Evolutionary conservation across 2,329 filamentous ascomycete genomes (phyloP).

Genomic region (Delphinella strobiligena): DNA sequence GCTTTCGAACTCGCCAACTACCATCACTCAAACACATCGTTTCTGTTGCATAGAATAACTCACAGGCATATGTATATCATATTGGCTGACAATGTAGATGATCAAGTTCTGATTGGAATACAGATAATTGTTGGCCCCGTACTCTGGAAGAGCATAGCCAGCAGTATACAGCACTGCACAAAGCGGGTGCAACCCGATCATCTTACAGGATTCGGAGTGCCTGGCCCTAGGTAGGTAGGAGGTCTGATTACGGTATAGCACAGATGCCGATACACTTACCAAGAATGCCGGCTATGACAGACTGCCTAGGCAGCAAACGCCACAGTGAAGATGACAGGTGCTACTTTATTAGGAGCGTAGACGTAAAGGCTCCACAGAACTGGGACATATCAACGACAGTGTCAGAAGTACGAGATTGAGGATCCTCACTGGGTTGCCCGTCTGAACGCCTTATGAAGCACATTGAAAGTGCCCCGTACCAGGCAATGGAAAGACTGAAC

Average conservation of each 20-base stretch:
- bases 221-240: background rate
- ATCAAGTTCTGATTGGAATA: constrained; percentile 20
- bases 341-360: constrained; percentile 9
- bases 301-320: constrained; percentile 2
- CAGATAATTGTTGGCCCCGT: constrained; percentile 19
- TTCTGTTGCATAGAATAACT: no score
- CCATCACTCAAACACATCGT: no score
- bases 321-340: constrained; percentile 7
- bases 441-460: no score
- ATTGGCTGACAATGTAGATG: constrained; percentile 34
- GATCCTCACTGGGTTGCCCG: constrained; percentile 3
- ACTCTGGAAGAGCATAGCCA: constrained; percentile 42
- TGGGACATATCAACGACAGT: background rate
- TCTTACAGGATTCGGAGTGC: constrained; percentile 29
- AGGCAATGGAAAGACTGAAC: no score
- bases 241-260: background rate
- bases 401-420: background rate
- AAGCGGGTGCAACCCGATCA: constrained; percentile 43
- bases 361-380: constrained; percentile 8
- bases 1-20: no score
- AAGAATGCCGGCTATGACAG: constrained; percentile 6
- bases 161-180: constrained; percentile 43
- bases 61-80: constrained; percentile 22
- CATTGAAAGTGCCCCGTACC: no score
- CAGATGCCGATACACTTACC: constrained; percentile 2